Evolutionary conservation across 345 rosid species (phyloP).

Genomic region (Eucalyptus cloeziana): DNA sequence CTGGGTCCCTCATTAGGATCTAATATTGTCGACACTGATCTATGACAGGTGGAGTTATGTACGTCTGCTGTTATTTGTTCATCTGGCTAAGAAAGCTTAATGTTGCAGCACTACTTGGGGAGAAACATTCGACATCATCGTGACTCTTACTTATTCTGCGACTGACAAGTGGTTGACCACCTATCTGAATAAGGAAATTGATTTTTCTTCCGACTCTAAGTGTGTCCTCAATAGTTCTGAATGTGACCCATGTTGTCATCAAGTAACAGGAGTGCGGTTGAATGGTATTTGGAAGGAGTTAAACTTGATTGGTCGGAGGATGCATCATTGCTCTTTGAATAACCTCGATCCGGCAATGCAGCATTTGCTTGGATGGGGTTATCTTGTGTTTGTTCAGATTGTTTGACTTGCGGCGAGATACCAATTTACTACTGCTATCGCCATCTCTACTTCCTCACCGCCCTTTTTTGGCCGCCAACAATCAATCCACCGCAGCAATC

Average conservation of each 20-base stretch:
- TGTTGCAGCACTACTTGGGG: neutral
- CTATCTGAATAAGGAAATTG: neutral
- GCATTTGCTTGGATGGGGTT: neutral
- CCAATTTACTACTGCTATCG: neutral
- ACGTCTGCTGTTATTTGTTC: neutral
- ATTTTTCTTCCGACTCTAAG: neutral
- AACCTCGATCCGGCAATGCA: neutral
- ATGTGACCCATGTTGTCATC: neutral
- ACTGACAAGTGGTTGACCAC: neutral
- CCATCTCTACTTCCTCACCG: neutral
- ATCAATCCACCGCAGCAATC: neutral
- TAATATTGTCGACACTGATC: neutral
- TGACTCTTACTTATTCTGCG: neutral
- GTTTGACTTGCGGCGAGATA: neutral
- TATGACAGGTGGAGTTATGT: neutral
- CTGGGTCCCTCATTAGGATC: neutral
- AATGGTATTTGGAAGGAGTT: neutral
- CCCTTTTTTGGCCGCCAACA: neutral
- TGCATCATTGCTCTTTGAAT: neutral
- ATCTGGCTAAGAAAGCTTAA: neutral
- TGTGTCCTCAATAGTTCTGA: neutral
- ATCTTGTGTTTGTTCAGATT: neutral
- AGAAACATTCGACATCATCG: neutral
- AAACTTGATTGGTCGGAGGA: neutral
- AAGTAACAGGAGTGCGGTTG: neutral